phyloP scores from a whole-genome alignment of 768 basidiomycete genomes.

The Cantharellus anzutake region DNA sequence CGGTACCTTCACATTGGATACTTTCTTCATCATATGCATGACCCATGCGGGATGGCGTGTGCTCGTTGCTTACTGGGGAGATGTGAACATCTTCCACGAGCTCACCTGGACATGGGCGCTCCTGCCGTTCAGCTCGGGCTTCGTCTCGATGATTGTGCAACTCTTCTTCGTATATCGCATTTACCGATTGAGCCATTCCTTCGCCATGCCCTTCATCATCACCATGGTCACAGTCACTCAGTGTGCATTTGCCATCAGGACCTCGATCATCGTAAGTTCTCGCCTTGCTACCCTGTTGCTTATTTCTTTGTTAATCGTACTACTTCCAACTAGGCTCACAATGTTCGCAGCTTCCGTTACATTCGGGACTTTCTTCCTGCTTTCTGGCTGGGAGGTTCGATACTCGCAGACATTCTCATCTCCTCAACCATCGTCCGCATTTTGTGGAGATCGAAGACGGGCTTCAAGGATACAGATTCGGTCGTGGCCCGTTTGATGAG shows the following conservation, averaged over 20 bases:
- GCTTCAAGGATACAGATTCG: neutral
- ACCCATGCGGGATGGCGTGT: constrained; percentile 7
- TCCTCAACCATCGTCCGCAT: neutral
- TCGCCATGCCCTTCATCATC: neutral
- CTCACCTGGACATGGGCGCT: constrained; percentile 7
- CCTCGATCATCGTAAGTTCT: neutral
- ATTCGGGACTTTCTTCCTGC: neutral
- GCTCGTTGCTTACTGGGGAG: constrained; percentile 3
- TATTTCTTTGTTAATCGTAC: neutral
- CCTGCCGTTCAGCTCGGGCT: constrained; percentile 5
- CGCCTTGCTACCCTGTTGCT: neutral
- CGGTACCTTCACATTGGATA: constrained; percentile 5
- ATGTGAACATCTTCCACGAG: constrained; percentile 3
- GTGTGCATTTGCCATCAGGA: neutral
- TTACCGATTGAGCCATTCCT: constrained; percentile 1
- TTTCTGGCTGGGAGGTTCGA: neutral
- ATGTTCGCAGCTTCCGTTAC: neutral
- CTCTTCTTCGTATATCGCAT: constrained; percentile 9
- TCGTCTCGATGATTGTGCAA: constrained; percentile 7
- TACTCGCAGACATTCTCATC: neutral
- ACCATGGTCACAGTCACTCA: neutral
- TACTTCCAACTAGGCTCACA: neutral
- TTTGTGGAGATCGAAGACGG: neutral
- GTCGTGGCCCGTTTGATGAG: neutral
- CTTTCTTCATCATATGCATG: constrained; percentile 1